Conservation (phyloP, 2,329 filamentous ascomycete species). For the Epichloe festucae region DNA sequence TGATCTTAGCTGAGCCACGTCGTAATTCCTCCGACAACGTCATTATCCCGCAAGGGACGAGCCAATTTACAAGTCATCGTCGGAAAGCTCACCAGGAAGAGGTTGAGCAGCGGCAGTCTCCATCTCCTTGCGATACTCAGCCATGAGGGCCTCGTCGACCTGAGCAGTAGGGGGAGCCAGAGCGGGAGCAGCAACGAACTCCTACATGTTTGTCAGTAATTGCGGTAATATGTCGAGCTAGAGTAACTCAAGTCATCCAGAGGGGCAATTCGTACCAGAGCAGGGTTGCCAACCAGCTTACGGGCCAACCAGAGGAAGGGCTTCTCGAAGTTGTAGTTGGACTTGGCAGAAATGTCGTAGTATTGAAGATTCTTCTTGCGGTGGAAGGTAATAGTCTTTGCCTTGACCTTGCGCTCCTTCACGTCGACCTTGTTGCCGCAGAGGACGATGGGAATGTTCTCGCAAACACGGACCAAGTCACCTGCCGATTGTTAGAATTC, state of each 20-base stretch:
- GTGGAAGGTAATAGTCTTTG: conserved; percentile 99
- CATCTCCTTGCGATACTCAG: conserved; percentile 84
- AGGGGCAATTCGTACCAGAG: conserved; percentile 10
- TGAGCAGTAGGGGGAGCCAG: conserved; percentile 86
- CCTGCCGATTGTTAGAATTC: conserved; percentile 36
- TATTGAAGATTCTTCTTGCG: conserved; percentile 99
- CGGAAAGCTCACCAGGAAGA: conserved; percentile 89
- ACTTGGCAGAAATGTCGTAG: conserved; percentile 99
- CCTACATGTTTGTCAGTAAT: conserved; percentile 38
- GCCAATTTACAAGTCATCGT: conserved; percentile 46
- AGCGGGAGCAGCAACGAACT: conserved; percentile 91
- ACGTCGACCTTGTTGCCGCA: conserved; percentile 99
- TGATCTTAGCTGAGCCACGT: conserved; percentile 12
- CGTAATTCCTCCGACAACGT: conserved; percentile 12
- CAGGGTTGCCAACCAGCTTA: conserved; percentile 91
- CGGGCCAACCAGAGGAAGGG: conserved; percentile 98
- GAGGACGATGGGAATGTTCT: conserved; percentile 97
- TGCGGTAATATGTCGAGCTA: neutral
- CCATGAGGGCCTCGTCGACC: conserved; percentile 73
- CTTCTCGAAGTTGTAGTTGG: conserved; percentile 99
- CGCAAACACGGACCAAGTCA: conserved; percentile 96
- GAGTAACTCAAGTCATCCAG: neutral
- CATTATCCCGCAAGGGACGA: conserved; percentile 7
- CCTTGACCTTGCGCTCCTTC: conserved; percentile 99
- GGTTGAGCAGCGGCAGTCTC: conserved; percentile 63